Evolutionary conservation across 2,329 filamentous ascomycete species (phyloP), one percentile per base, ranked within the genome.

Genomic region (Fusarium torreyae): DNA sequence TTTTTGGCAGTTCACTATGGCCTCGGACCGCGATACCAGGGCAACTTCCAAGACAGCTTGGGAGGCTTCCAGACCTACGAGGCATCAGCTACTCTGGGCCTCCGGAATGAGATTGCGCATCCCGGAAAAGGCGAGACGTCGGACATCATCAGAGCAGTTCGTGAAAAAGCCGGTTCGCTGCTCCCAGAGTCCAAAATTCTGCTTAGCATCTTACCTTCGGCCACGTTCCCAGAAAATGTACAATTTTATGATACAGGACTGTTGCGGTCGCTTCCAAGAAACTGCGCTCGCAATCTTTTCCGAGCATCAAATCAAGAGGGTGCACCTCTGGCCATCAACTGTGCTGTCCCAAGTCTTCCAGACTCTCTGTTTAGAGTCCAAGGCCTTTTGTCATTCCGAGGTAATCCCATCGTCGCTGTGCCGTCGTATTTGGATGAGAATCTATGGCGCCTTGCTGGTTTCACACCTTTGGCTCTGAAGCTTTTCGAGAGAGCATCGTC

Each of bases 21-120:
- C 50, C 89, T 99, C 18, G 95, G 96, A 0, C 92, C 94, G 24
- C 89, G 94, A 48, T 99, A 99, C 73, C 91, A 94, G 75, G 96
- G 96, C 17, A 99, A 99, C 77, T 97, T 97, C 73, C 96, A 99
- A 80, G 96, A 99, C 76, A 96, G 94, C 72, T 86, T 99, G 15
- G 96, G 97, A 7, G 95, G 94, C 3, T 97, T 99, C 75, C 94
- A 98, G 76, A 99, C 97, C 0, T 99, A 99, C 77, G 90, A 92
- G 74, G 95, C 96, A 8, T 98, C 96, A 2, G 95, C 96, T 9
- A 91, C 93, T 55, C 83, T 99, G 39, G 96, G 97, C 62, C 86
- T 98, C 54, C 91, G 95, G 45, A 98, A 98, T 74, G 96, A 99
- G 76, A 89, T 94, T 52, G 86, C 97, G 38, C 93, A 97, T 78